Percentiles rank a stretch among this genome's conserved stretches.
Conservation (phyloP, 768 basidiomycete species). For the Russula foetens region DNA sequence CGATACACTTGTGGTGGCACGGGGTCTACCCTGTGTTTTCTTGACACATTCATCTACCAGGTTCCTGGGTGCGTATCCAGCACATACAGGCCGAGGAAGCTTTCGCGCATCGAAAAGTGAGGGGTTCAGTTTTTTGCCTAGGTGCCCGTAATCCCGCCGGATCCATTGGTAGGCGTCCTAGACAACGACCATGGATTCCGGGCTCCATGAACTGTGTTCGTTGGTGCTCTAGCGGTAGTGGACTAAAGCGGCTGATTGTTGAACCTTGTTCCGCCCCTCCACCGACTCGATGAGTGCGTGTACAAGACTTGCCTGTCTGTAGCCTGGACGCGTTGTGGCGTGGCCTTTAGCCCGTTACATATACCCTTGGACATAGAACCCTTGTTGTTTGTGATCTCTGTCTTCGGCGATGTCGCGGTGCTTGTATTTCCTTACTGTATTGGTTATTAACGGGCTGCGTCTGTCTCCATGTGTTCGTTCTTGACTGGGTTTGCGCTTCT, state of each 20-base stretch:
- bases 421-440: slow-evolving; percentile 36
- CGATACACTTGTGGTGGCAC: slow-evolving; percentile 11
- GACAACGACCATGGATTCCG: slow-evolving; percentile 30
- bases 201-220: slow-evolving; percentile 39
- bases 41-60: slow-evolving; percentile 27
- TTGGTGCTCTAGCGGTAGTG: slow-evolving; percentile 47
- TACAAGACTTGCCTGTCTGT: slow-evolving; percentile 45
- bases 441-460: slow-evolving; percentile 41
- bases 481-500: slow-evolving; percentile 23
- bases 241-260: slow-evolving; percentile 34
- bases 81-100: slow-evolving; percentile 30
- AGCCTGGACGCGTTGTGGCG: slow-evolving; percentile 41
- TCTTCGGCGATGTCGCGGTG: slow-evolving; percentile 37
- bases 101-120: slow-evolving; percentile 27
- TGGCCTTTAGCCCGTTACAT: slow-evolving; percentile 29
- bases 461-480: slow-evolving; percentile 30
- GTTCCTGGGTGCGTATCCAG: slow-evolving; percentile 31
- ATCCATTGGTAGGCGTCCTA: slow-evolving; percentile 16
- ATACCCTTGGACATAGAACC: slow-evolving; percentile 33
- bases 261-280: slow-evolving; percentile 31
- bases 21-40: slow-evolving; percentile 15
- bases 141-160: slow-evolving; percentile 19
- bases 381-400: slow-evolving; percentile 28
- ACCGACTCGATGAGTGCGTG: slow-evolving; percentile 34
- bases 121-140: slow-evolving; percentile 23